phyloP scores from a whole-genome alignment of 257 asterid species.

The Nicotiana tabacum region DNA sequence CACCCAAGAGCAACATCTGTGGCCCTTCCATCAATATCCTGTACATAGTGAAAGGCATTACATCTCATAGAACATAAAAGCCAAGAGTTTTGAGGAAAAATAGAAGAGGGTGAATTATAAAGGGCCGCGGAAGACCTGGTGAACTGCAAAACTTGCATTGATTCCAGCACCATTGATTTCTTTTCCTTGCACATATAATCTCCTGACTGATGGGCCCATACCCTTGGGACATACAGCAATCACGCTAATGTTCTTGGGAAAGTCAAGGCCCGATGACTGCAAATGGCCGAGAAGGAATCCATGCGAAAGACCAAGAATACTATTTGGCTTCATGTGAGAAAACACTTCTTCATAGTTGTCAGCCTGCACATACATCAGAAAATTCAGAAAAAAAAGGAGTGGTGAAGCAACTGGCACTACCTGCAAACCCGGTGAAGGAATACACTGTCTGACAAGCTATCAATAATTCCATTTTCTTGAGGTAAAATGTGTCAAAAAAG shows the following conservation, averaged over 20 bases:
- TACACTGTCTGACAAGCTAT: background rate
- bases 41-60: background rate
- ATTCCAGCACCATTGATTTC: constrained; percentile 97
- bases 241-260: constrained; percentile 84
- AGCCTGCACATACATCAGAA: constrained; percentile 45
- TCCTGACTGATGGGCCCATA: constrained; percentile 97
- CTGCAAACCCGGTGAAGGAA: background rate
- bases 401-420: background rate
- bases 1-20: constrained; percentile 98
- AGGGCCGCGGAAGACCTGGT: constrained; percentile 51
- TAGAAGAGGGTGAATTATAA: background rate
- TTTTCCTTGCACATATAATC: constrained; percentile 93
- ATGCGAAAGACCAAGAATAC: constrained; percentile 96
- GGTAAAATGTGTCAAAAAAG: background rate
- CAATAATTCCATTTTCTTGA: background rate
- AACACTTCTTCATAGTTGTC: constrained; percentile 82
- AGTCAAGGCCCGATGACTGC: constrained; percentile 79
- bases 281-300: constrained; percentile 96
- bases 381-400: constrained; percentile 3
- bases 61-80: constrained; percentile 8
- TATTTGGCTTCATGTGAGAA: constrained; percentile 94
- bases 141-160: constrained; percentile 89
- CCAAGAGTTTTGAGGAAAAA: background rate
- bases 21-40: constrained; percentile 98
- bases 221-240: constrained; percentile 99